These are phyloP conservation scores for Auricularia auricula-judae DNA, from an alignment of 768 basidiomycete genomes.

Conservation along the genomic window DNA sequence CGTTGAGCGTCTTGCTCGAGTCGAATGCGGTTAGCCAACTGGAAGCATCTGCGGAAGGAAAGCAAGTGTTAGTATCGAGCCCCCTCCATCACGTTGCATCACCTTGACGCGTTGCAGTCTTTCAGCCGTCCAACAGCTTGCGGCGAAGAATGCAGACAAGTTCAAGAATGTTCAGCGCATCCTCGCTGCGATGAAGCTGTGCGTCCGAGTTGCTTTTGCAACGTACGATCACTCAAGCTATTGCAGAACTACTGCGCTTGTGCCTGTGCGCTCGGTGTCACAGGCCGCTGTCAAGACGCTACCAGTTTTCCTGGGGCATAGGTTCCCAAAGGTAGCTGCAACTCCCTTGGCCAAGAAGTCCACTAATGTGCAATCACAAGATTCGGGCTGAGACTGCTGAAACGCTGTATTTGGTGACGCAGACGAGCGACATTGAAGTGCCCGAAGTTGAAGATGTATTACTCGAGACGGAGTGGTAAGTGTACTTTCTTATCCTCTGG, in stretches of 20 bases:
- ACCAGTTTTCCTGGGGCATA: slow-evolving; percentile 57
- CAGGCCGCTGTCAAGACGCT: slow-evolving; percentile 32
- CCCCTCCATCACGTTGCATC: slow-evolving; percentile 7
- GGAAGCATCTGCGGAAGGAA: slow-evolving; percentile 32
- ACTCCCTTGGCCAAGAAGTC: not conserved
- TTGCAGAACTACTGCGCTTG: slow-evolving; percentile 52
- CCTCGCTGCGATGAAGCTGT: slow-evolving; percentile 79
- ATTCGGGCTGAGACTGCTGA: slow-evolving; percentile 75
- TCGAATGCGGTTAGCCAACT: slow-evolving; percentile 47
- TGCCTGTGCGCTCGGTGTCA: slow-evolving; percentile 40
- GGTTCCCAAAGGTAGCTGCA: slow-evolving; percentile 64
- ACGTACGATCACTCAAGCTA: slow-evolving; percentile 4
- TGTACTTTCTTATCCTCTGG: not conserved
- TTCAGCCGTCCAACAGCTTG: slow-evolving; percentile 39
- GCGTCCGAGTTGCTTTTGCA: slow-evolving; percentile 13
- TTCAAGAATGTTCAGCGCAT: slow-evolving; percentile 81
- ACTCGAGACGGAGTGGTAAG: slow-evolving; percentile 76
- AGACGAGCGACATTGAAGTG: slow-evolving; percentile 57
- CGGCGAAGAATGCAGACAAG: slow-evolving; percentile 49
- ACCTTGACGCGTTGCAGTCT: slow-evolving; percentile 30
- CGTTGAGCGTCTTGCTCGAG: slow-evolving; percentile 63
- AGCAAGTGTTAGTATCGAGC: slow-evolving; percentile 35
- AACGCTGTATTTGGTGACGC: slow-evolving; percentile 66
- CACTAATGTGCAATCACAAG: slow-evolving; percentile 26
- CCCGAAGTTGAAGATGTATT: slow-evolving; percentile 58